Base-by-base conservation (phyloP, 805 yeast species). In the Dipodascus albidus region DNA sequence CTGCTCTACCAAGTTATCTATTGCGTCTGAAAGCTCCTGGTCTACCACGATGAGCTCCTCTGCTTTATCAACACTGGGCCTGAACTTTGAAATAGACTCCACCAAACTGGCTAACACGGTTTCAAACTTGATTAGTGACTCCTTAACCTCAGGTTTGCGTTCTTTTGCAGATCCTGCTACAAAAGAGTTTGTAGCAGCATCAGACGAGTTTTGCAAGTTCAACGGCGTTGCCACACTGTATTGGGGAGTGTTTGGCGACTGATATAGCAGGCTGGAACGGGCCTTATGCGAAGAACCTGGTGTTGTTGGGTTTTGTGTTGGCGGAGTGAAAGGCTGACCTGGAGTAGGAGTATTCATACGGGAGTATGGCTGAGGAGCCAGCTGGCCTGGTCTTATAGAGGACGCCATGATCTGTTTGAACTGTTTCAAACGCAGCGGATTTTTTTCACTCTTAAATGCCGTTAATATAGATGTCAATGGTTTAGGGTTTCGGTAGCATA, bases 1-100 rank as follows among this genome's bases (percentile, higher is more conserved):
- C 53, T 69, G 72, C 52, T 60, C 58, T 31, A 56, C 50, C 24
- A 69, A 59, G 49, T 57, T 60, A 14, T 58, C 61, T 14, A 67
- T 54, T 19, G 67, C 62, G 23, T 54, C 57, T 20, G 55, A 50
- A 21, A 63, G 57, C 33, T 54, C 54, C 11, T 49, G 38, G 41
- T 63, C 64, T 2, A 62, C 64, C 23, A 44, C 56, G 22, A 67
- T 64, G 17, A 67, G 57, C 23, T 60, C 60, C 1, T 50, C 50
- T 48, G 67, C 70, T 17, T 64, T 61, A 23, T 54, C 59, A 8
- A 55, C 56, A 2, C 60, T 33, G 2, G 66, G 61, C 47, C 58
- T 58, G 55, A 66, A 64, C 27, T 58, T 62, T 15, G 64, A 57
- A 23, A 69, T 55, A 4, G 63, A 56, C 6, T 62, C 61, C 6